Percentiles rank a stretch among this genome's conserved stretches.
These are phyloP conservation scores for Vitis cinerea DNA, from an alignment of 164 flowering plant genomes.

Conservation along the genomic window DNA sequence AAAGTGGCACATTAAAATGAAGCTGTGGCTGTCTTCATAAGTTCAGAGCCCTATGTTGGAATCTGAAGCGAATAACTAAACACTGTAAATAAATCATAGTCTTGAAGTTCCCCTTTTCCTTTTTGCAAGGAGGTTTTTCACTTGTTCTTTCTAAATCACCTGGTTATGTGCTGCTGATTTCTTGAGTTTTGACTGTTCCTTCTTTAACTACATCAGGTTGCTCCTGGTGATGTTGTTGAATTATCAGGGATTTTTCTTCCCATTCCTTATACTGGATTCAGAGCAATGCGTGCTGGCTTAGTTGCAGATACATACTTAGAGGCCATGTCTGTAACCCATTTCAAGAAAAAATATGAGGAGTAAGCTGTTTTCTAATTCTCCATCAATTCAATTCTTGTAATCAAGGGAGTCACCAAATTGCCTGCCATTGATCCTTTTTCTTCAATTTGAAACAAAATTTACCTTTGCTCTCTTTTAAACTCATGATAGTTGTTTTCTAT, in stretches of 20 bases:
- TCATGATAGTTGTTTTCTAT: slow-evolving; percentile 1
- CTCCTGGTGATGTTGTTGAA: slow-evolving; percentile 98
- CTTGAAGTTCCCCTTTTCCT: neutral
- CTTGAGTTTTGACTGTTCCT: neutral
- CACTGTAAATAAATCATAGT: neutral
- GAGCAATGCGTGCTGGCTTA: slow-evolving; percentile 98
- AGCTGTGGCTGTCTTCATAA: no score
- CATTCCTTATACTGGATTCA: slow-evolving; percentile 92
- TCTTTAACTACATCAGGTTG: slow-evolving; percentile 51
- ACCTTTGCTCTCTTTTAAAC: neutral
- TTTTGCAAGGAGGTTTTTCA: neutral
- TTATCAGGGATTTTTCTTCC: slow-evolving; percentile 97
- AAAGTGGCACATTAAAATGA: no score
- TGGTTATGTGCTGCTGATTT: neutral
- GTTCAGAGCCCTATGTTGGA: no score
- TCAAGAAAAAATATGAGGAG: slow-evolving; percentile 99
- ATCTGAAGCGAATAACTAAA: neutral
- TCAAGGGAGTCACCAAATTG: neutral
- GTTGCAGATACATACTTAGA: slow-evolving; percentile 98
- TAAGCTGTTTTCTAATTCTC: slow-evolving; percentile 32
- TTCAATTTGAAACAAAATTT: neutral
- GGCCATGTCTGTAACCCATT: slow-evolving; percentile 93
- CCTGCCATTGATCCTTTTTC: neutral
- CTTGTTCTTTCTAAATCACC: neutral
- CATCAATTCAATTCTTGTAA: neutral